A percentile compares a stretch with the other conserved stretches of the same genome.
phyloP scores from a whole-genome alignment of 352 stramenopile genomes.

The Phytophthora uliginosa region DNA sequence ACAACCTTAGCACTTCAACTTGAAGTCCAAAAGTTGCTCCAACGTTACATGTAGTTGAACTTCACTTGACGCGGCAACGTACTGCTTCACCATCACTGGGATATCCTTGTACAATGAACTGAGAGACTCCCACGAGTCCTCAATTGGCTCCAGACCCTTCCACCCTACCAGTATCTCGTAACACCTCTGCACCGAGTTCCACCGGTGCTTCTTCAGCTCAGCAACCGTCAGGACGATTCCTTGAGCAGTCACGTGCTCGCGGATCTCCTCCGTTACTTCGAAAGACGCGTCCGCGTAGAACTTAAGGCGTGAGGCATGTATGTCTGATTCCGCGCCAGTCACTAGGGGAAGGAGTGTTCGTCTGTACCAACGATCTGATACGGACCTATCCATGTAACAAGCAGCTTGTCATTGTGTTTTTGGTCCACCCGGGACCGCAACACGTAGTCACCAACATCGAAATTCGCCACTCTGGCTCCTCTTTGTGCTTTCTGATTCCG shows the following conservation, averaged over 20 bases:
- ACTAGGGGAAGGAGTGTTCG: conserved; percentile 29
- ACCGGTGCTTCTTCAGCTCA: no score
- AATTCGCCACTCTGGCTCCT: conserved; percentile 12
- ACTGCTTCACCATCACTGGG: no score
- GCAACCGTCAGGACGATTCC: no score
- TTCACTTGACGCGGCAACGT: no score
- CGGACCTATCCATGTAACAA: conserved; percentile 17
- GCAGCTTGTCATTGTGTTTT: conserved; percentile 33
- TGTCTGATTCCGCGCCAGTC: conserved; percentile 31
- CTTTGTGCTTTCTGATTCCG: conserved; percentile 19
- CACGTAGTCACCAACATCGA: conserved; percentile 39
- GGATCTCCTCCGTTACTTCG: conserved; percentile 23
- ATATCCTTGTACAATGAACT: no score
- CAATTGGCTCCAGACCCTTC: no score
- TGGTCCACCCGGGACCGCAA: conserved; percentile 36
- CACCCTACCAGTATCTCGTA: no score
- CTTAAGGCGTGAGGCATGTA: conserved; percentile 43
- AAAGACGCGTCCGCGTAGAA: conserved; percentile 33
- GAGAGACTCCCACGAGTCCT: no score
- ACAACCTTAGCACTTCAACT: no score
- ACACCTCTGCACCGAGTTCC: no score
- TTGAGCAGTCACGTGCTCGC: conserved; percentile 23
- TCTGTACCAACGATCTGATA: conserved; percentile 29
- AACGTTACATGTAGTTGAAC: no score
- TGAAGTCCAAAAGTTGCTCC: no score